A percentile compares a stretch with the other conserved stretches of the same genome.
Evolutionary conservation across 768 basidiomycete species (phyloP).

Genomic region (Boletus rubropictus): DNA sequence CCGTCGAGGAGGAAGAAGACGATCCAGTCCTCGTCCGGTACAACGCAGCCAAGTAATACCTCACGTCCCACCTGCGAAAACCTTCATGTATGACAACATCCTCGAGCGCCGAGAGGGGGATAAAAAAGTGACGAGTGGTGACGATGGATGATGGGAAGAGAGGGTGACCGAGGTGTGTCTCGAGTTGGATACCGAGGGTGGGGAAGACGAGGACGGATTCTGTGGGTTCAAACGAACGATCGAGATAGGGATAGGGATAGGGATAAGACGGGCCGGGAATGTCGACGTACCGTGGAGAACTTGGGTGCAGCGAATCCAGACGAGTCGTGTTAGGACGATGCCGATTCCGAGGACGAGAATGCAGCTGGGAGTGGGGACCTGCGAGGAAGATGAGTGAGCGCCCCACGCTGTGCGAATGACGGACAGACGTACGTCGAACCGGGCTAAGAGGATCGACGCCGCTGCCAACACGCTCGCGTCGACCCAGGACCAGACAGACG

Average conservation of each 20-base stretch:
- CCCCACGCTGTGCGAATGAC: too few species aligned
- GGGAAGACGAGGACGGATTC: slow-evolving; percentile 69
- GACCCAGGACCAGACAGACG: slow-evolving; percentile 31
- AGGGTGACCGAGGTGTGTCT: slow-evolving; percentile 59
- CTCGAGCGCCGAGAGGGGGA: slow-evolving; percentile 47
- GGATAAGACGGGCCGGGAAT: not conserved
- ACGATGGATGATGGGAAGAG: slow-evolving; percentile 26
- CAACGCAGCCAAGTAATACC: slow-evolving; percentile 58
- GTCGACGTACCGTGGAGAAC: slow-evolving; percentile 46
- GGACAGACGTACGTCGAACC: slow-evolving; percentile 13
- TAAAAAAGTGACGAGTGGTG: slow-evolving; percentile 54
- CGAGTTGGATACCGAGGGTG: slow-evolving; percentile 67
- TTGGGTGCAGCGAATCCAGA: slow-evolving; percentile 38
- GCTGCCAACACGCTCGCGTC: slow-evolving; percentile 32
- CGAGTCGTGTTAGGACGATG: slow-evolving; percentile 17
- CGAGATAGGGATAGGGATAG: not conserved
- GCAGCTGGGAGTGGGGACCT: not conserved
- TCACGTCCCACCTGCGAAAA: slow-evolving; percentile 62
- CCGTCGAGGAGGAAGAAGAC: not conserved
- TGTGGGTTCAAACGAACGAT: too few species aligned
- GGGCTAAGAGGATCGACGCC: not conserved
- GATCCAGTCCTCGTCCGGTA: slow-evolving; percentile 7
- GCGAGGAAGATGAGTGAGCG: not conserved
- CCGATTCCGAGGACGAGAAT: not conserved
- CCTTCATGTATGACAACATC: slow-evolving; percentile 75